Percentiles rank a stretch among this genome's conserved stretches.
Conservation (phyloP, 306 rosid genomes). For the Boehmeria nivea region DNA sequence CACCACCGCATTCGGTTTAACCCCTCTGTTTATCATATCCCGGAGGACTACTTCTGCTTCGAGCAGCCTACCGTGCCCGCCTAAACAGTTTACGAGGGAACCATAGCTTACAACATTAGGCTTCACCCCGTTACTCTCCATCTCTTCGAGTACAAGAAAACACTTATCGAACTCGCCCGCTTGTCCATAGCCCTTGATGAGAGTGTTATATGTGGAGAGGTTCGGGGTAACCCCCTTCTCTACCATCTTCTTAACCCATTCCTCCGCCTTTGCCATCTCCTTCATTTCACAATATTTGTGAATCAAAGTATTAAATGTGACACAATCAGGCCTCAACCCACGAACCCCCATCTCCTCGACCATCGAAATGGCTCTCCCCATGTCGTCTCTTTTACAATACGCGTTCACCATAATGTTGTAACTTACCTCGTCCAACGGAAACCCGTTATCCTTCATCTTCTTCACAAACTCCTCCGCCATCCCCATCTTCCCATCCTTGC, state of each 20-base stretch:
- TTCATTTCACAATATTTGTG: conserved; percentile 45
- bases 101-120: conserved; percentile 79
- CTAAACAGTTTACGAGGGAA: conserved; percentile 55
- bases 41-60: conserved; percentile 61
- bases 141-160: conserved; percentile 66
- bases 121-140: conserved; percentile 56
- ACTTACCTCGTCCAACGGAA: conserved; percentile 40
- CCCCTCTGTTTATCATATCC: conserved; percentile 55
- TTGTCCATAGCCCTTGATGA: conserved; percentile 62
- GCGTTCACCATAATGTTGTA: conserved; percentile 61
- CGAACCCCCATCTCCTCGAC: conserved; percentile 43
- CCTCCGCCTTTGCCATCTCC: conserved; percentile 61
- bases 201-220: conserved; percentile 49
- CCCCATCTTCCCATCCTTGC: conserved; percentile 55
- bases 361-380: conserved; percentile 36
- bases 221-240: conserved; percentile 52
- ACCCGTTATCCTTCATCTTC: conserved; percentile 39
- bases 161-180: conserved; percentile 41
- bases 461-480: conserved; percentile 54
- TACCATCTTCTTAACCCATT: conserved; percentile 62
- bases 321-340: conserved; percentile 46
- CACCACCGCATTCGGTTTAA: conserved; percentile 57
- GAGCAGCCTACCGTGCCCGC: conserved; percentile 57
- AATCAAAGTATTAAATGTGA: conserved; percentile 62
- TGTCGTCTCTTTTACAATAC: conserved; percentile 53